These are phyloP conservation scores for Ogataea pignaliae DNA, from an alignment of 805 yeast species.

Conservation along the genomic window DNA sequence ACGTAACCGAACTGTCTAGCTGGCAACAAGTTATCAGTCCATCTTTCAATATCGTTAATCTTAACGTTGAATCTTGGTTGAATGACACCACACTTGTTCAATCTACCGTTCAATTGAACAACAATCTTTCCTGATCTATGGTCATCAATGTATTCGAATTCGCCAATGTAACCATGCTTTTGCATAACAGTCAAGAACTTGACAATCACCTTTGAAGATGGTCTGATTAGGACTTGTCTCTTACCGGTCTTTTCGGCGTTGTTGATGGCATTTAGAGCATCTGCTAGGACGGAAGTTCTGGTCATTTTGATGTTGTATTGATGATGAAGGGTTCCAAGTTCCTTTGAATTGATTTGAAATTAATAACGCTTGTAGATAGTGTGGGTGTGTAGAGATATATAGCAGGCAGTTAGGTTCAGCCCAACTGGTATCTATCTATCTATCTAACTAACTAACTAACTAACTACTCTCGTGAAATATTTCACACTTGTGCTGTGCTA, in stretches of 20 bases:
- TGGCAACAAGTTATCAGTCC: conserved; percentile 98
- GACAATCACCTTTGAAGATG: conserved; percentile 97
- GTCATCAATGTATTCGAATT: conserved; percentile 97
- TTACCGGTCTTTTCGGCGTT: conserved; percentile 99
- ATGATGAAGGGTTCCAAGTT: too few relatives aligned
- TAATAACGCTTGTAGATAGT: too few relatives aligned
- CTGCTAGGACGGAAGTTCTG: conserved; percentile 97
- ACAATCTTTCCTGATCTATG: conserved; percentile 99
- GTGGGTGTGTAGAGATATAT: conserved; percentile 1
- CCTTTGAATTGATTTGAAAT: too few relatives aligned
- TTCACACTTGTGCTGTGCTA: too few relatives aligned
- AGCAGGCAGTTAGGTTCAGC: too few relatives aligned
- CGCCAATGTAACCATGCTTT: conserved; percentile 97
- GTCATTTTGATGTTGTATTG: conserved; percentile 57
- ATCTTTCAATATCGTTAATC: conserved; percentile 92
- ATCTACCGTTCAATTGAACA: conserved; percentile 94
- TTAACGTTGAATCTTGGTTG: conserved; percentile 98
- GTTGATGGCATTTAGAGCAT: conserved; percentile 97
- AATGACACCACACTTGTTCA: conserved; percentile 98
- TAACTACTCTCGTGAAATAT: too few relatives aligned
- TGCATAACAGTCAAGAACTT: conserved; percentile 96
- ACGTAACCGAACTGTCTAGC: conserved; percentile 99
- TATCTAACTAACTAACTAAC: too few relatives aligned
- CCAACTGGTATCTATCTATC: too few relatives aligned
- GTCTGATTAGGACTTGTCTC: conserved; percentile 98